Evolutionary conservation across 352 stramenopile species (phyloP).

Genomic region (Bremia lactucae): DNA sequence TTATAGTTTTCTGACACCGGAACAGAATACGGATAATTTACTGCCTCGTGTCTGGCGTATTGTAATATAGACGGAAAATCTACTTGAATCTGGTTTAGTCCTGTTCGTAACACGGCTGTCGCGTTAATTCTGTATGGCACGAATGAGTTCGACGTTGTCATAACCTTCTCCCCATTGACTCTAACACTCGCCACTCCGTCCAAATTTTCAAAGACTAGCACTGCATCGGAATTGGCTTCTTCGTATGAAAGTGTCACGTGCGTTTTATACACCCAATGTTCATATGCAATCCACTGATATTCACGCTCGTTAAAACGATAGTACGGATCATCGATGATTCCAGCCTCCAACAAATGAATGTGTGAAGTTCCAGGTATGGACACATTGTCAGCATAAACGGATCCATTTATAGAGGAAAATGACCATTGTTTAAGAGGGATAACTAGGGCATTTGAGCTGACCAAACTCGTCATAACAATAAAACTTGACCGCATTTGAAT

Average conservation of each 20-base stretch:
- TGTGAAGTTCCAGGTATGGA: constrained; percentile 62
- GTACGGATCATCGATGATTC: constrained; percentile 57
- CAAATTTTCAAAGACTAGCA: constrained; percentile 54
- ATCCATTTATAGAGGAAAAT: constrained; percentile 48
- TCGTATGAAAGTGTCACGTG: constrained; percentile 19
- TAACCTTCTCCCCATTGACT: constrained; percentile 51
- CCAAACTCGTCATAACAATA: constrained; percentile 1
- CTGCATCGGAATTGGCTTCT: not conserved
- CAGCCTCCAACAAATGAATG: constrained; percentile 49
- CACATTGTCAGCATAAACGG: constrained; percentile 34
- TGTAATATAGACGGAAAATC: constrained; percentile 42
- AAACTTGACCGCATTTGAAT: too few relatives aligned
- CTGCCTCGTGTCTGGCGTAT: constrained; percentile 43
- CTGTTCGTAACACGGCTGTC: constrained; percentile 7
- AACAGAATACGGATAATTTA: constrained; percentile 64
- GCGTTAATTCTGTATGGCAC: constrained; percentile 43
- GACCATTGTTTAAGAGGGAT: constrained; percentile 37
- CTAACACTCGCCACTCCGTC: constrained; percentile 54
- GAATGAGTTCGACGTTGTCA: constrained; percentile 53
- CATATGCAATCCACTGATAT: constrained; percentile 50
- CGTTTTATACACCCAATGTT: constrained; percentile 73
- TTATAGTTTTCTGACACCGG: constrained; percentile 69
- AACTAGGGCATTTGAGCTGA: constrained; percentile 2
- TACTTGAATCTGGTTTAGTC: constrained; percentile 43
- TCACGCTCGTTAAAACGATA: constrained; percentile 60